Evolutionary conservation across 2,329 filamentous ascomycete genomes (phyloP).

Genomic region (Coniochaeta prunicola): DNA sequence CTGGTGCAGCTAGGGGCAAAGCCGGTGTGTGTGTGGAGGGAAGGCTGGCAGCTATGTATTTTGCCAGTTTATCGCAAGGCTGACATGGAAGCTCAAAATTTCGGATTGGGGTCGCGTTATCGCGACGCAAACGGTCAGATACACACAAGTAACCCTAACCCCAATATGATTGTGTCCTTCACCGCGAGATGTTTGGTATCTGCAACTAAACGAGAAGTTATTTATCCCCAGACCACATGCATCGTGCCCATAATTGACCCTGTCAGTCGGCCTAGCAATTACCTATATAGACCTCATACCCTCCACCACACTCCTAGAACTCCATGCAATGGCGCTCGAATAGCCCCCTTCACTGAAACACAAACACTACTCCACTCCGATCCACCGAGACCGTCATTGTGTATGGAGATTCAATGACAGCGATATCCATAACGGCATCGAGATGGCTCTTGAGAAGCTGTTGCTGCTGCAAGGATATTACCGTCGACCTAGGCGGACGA

Average conservation of each 20-base stretch:
- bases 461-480: conserved; percentile 84
- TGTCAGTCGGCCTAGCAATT: neutral
- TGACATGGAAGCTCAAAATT: neutral
- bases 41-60: neutral
- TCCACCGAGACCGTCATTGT: conserved; percentile 91
- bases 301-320: neutral
- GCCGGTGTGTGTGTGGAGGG: neutral
- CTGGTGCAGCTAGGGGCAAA: neutral
- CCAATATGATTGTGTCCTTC: neutral
- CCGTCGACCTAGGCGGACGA: conserved; percentile 63
- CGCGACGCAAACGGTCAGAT: neutral
- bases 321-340: neutral
- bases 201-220: neutral
- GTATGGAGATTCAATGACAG: conserved; percentile 82
- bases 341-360: conserved; percentile 48
- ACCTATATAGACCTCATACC: neutral
- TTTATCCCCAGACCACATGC: neutral
- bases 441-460: conserved; percentile 78
- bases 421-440: conserved; percentile 81
- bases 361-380: conserved; percentile 80
- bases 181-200: neutral
- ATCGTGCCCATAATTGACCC: neutral
- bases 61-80: neutral
- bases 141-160: neutral
- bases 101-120: neutral